Conservation (phyloP, 1,139 yeast genomes). For the Pichia sp. region DNA sequence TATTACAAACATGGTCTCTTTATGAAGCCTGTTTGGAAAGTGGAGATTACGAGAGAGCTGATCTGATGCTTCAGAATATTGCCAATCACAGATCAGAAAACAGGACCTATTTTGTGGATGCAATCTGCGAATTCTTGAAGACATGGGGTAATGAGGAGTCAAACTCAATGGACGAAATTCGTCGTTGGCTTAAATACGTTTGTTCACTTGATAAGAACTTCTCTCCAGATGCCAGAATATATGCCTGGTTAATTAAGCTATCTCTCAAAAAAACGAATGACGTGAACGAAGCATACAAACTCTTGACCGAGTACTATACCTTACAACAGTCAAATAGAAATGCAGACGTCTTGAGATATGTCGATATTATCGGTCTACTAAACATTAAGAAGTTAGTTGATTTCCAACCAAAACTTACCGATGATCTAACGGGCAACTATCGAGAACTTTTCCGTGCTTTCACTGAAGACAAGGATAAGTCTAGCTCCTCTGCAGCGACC, state of each 20-base stretch:
- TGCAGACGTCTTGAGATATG: conserved; percentile 46
- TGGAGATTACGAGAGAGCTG: conserved; percentile 66
- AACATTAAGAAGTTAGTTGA: conserved; percentile 41
- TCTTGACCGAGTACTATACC: conserved; percentile 17
- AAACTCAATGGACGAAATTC: conserved; percentile 18
- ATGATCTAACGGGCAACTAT: conserved; percentile 32
- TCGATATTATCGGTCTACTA: conserved; percentile 65
- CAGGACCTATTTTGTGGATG: conserved; percentile 30
- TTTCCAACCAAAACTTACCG: conserved; percentile 22
- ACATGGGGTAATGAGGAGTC: conserved; percentile 34
- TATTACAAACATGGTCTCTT: conserved; percentile 64
- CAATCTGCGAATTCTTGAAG: conserved; percentile 43
- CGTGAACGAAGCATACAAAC: conserved; percentile 12
- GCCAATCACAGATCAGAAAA: conserved; percentile 34
- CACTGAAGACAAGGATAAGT: conserved; percentile 7
- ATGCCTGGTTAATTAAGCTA: conserved; percentile 25
- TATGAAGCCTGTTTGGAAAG: conserved; percentile 74
- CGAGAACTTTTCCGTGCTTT: conserved; percentile 27
- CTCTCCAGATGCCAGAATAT: conserved; percentile 22
- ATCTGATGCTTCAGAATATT: conserved; percentile 41
- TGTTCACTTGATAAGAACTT: conserved; percentile 13
- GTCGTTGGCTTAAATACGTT: conserved; percentile 21
- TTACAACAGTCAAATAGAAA: conserved; percentile 15
- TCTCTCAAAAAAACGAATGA: conserved; percentile 19
- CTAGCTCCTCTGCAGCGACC: background rate